Percentiles rank a stretch among this genome's conserved stretches.
Evolutionary conservation across 805 yeast genomes (phyloP).

Genomic region (Lipomyces japonicus): DNA sequence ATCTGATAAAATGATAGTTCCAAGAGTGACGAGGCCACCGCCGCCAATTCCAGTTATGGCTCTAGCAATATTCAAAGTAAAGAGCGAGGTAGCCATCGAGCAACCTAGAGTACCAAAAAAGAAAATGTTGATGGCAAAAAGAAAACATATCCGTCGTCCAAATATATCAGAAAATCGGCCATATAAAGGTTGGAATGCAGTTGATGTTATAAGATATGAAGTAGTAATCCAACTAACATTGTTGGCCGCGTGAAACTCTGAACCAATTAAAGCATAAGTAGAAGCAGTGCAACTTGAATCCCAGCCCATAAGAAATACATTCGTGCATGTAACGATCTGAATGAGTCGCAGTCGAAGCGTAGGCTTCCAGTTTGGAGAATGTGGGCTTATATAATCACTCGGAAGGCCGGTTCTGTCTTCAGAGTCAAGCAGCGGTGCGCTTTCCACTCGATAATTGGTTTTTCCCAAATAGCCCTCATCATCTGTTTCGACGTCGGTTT

Average conservation of each 20-base stretch:
- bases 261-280: constrained; percentile 47
- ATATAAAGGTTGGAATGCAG: constrained; percentile 64
- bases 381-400: constrained; percentile 23
- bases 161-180: constrained; percentile 60
- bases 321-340: constrained; percentile 33
- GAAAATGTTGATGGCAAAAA: constrained; percentile 36
- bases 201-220: constrained; percentile 57
- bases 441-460: constrained; percentile 4
- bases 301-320: constrained; percentile 47
- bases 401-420: constrained; percentile 9
- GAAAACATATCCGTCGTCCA: constrained; percentile 33
- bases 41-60: constrained; percentile 89
- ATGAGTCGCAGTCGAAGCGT: constrained; percentile 28
- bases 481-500: constrained; percentile 24
- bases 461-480: constrained; percentile 16
- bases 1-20: constrained; percentile 74
- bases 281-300: constrained; percentile 51
- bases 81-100: constrained; percentile 26
- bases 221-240: constrained; percentile 64
- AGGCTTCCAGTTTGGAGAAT: constrained; percentile 27
- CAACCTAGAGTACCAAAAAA: constrained; percentile 30
- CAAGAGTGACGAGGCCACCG: constrained; percentile 74
- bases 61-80: constrained; percentile 39
- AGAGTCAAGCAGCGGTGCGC: constrained; percentile 10
- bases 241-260: constrained; percentile 48